These are phyloP conservation scores for Trichosporon sp. DNA, from an alignment of 1,284 basidiomycete genomes.

Conservation along the genomic window DNA sequence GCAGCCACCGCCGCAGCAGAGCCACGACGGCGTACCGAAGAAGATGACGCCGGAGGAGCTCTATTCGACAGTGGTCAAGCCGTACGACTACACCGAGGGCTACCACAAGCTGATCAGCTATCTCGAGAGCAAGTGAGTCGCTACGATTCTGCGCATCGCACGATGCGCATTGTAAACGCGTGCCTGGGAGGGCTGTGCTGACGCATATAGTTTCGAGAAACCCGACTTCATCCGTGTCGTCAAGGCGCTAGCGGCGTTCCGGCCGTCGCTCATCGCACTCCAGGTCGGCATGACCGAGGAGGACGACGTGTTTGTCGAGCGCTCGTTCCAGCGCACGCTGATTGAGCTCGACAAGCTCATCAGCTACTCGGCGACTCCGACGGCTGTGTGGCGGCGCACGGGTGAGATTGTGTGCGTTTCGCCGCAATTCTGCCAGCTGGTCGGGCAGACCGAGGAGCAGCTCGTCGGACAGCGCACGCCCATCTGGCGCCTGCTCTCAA, in stretches of 20 bases:
- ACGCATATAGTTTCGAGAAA: conserved; percentile 79
- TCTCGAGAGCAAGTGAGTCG: conserved; percentile 64
- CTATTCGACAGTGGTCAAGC: conserved; percentile 18
- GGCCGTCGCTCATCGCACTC: conserved; percentile 89
- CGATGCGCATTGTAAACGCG: too few relatives aligned
- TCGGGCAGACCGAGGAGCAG: conserved; percentile 79
- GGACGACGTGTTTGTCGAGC: conserved; percentile 92
- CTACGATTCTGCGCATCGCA: too few relatives aligned
- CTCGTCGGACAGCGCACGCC: conserved; percentile 69
- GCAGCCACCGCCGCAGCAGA: background rate
- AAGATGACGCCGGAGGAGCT: conserved; percentile 20
- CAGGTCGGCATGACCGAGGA: conserved; percentile 90
- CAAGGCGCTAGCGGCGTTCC: conserved; percentile 85
- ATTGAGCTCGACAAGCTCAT: conserved; percentile 95
- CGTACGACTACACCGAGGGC: conserved; percentile 75
- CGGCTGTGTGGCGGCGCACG: conserved; percentile 96
- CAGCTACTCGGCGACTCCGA: conserved; percentile 96
- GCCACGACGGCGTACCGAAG: conserved; percentile 7
- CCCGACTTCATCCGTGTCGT: conserved; percentile 91
- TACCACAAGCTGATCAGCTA: conserved; percentile 94
- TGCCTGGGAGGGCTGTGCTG: conserved; percentile 20
- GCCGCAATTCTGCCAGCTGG: conserved; percentile 91
- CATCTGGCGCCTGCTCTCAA: conserved; percentile 88
- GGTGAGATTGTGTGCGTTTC: conserved; percentile 96
- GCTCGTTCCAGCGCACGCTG: conserved; percentile 87